Percentiles rank a stretch among this genome's conserved stretches.
phyloP scores from a whole-genome alignment of 345 rosid species.

The Moringa oleifera region DNA sequence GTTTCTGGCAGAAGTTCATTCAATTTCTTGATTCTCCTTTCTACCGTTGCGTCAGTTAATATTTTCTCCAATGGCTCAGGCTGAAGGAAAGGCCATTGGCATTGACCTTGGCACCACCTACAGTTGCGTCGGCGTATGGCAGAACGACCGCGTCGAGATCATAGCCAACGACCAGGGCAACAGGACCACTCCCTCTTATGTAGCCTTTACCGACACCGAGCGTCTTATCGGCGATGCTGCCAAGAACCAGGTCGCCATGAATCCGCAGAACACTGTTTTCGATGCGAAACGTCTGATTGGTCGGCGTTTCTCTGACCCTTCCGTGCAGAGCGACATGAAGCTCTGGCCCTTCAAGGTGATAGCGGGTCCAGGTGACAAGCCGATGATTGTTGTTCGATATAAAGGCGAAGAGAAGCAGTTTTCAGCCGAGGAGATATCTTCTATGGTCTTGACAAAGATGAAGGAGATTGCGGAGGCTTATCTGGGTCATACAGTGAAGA shows the following conservation, averaged over 20 bases:
- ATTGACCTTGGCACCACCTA: conserved; percentile 41
- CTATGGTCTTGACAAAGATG: conserved; percentile 30
- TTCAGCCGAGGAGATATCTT: conserved; percentile 36
- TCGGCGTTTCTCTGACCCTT: conserved; percentile 31
- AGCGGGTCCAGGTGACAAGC: conserved; percentile 34
- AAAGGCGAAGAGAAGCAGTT: conserved; percentile 39
- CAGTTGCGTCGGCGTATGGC: conserved; percentile 39
- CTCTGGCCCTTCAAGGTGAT: conserved; percentile 44
- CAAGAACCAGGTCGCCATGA: conserved; percentile 51
- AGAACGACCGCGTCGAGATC: conserved; percentile 37
- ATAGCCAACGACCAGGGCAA: conserved; percentile 40
- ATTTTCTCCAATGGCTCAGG: conserved; percentile 22
- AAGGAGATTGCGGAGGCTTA: conserved; percentile 31
- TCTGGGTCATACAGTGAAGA: conserved; percentile 19
- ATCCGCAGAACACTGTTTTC: conserved; percentile 50
- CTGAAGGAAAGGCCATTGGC: conserved; percentile 30
- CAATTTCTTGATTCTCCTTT: no score
- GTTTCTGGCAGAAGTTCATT: no score
- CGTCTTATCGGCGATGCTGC: conserved; percentile 44
- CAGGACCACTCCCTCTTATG: conserved; percentile 36
- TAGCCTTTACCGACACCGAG: conserved; percentile 41
- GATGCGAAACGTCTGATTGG: conserved; percentile 45
- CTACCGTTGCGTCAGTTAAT: no score
- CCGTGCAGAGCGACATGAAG: conserved; percentile 37
- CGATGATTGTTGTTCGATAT: conserved; percentile 33